Evolutionary conservation across 371 early-diverging fungal genomes (phyloP).

Genomic region (Smittium culicis): DNA sequence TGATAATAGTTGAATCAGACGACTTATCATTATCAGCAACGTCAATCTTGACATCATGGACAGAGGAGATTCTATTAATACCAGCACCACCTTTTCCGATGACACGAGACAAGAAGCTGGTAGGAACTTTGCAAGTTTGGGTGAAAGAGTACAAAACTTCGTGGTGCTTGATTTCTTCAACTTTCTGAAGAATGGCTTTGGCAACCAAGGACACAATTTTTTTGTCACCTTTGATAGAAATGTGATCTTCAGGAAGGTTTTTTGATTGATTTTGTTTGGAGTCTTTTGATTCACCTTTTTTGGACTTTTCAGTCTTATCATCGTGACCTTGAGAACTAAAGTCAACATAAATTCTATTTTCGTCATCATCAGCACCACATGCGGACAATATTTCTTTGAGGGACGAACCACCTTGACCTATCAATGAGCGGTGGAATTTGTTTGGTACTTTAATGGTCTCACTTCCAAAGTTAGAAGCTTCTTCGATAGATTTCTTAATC

Average conservation of each 20-base stretch:
- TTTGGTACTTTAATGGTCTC: conserved; percentile 46
- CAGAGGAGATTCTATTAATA: conserved; percentile 61
- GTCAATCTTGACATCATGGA: conserved; percentile 64
- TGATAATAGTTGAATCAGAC: conserved; percentile 37
- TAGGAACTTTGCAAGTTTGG: conserved; percentile 51
- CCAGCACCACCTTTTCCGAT: conserved; percentile 79
- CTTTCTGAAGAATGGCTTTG: conserved; percentile 44
- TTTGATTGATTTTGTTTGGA: conserved; percentile 30
- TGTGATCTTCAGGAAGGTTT: conserved; percentile 37
- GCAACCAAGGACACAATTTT: conserved; percentile 56
- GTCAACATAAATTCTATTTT: conserved; percentile 48
- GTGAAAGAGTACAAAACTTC: conserved; percentile 54
- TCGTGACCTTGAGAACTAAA: conserved; percentile 50
- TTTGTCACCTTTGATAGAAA: conserved; percentile 69
- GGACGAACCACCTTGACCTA: conserved; percentile 55
- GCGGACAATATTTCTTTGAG: conserved; percentile 23
- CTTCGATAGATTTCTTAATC: conserved; percentile 41
- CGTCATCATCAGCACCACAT: conserved; percentile 27
- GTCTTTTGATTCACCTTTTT: conserved; percentile 11
- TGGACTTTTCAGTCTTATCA: conserved; percentile 20
- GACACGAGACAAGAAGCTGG: conserved; percentile 54
- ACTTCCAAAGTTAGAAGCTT: conserved; percentile 52
- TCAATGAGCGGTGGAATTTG: conserved; percentile 57
- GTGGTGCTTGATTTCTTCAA: conserved; percentile 50
- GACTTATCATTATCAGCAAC: conserved; percentile 31